Conservation (phyloP, 1,284 basidiomycete species). For the Rhodotorula sp. region DNA sequence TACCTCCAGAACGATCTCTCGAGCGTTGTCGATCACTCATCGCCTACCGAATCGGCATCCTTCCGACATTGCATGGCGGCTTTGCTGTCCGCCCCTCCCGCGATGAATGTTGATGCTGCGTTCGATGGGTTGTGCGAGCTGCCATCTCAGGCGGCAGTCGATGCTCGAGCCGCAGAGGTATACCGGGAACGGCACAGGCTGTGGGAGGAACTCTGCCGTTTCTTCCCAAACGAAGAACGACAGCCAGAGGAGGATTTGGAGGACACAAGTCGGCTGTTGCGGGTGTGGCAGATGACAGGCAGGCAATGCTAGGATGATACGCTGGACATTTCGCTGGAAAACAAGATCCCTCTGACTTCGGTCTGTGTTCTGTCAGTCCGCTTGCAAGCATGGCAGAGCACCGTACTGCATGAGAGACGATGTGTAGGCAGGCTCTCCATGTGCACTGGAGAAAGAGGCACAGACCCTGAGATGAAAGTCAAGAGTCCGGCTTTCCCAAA, state of each 20-base stretch:
- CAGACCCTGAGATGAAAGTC: too few relatives aligned
- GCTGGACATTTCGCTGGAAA: too few relatives aligned
- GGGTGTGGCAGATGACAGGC: conserved; percentile 8
- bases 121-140: neutral
- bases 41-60: conserved; percentile 43
- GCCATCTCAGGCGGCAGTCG: neutral
- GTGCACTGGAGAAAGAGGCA: too few relatives aligned
- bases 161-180: conserved; percentile 1
- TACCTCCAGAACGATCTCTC: conserved; percentile 49
- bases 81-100: conserved; percentile 39
- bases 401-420: too few relatives aligned
- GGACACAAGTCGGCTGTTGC: conserved; percentile 22
- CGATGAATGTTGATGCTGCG: conserved; percentile 26
- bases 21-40: conserved; percentile 46
- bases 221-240: conserved; percentile 43
- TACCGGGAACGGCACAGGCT: conserved; percentile 43
- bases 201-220: conserved; percentile 45
- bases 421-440: too few relatives aligned
- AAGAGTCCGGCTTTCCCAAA: too few relatives aligned
- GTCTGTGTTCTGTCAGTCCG: too few relatives aligned
- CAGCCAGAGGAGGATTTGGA: conserved; percentile 46
- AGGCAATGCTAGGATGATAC: too few relatives aligned
- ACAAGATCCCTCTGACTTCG: too few relatives aligned
- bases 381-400: too few relatives aligned
- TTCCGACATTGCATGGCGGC: conserved; percentile 48